phyloP scores from a whole-genome alignment of 495 filamentous ascomycete genomes.

The Chaetomium tenue region DNA sequence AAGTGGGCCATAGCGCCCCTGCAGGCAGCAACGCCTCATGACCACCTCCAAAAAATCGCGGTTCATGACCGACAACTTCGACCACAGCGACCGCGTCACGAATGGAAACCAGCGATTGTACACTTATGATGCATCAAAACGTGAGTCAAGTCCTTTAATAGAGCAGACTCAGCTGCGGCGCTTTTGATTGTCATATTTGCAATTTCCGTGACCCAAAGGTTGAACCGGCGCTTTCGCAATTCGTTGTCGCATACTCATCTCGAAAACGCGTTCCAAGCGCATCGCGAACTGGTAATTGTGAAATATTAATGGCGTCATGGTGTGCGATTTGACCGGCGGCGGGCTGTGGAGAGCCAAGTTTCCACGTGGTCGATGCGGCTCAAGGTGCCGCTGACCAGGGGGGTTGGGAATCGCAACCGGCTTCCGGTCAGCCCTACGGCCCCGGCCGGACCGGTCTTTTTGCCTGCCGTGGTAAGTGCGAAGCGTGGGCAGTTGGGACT shows the following conservation, averaged over 20 bases:
- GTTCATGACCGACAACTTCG: slow-evolving; percentile 5
- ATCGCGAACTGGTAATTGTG: slow-evolving; percentile 29
- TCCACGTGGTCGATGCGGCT: slow-evolving; percentile 36
- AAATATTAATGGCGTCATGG: slow-evolving; percentile 35
- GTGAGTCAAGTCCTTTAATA: not conserved
- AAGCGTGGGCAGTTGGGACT: not conserved
- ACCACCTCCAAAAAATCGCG: slow-evolving; percentile 36
- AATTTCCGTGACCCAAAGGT: slow-evolving; percentile 6
- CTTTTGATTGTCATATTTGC: slow-evolving; percentile 1
- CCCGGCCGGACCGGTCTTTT: slow-evolving; percentile 1
- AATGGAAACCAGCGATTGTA: slow-evolving; percentile 25
- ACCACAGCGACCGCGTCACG: slow-evolving; percentile 24
- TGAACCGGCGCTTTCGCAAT: slow-evolving; percentile 6
- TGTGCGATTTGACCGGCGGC: slow-evolving; percentile 15
- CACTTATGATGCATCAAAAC: slow-evolving; percentile 5
- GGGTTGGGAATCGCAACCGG: slow-evolving; percentile 1
- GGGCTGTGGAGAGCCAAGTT: slow-evolving; percentile 31
- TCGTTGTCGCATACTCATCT: slow-evolving; percentile 15
- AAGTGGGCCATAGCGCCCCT: slow-evolving; percentile 13
- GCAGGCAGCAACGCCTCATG: slow-evolving; percentile 37
- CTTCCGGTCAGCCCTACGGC: slow-evolving; percentile 17
- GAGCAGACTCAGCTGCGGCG: not conserved
- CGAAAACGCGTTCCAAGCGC: slow-evolving; percentile 28
- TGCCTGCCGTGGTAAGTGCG: slow-evolving; percentile 22
- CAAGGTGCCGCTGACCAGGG: slow-evolving; percentile 20